Evolutionary conservation across 257 asterid genomes (phyloP), one percentile per base, ranked within the genome.

Genomic region (Ilex asprella): DNA sequence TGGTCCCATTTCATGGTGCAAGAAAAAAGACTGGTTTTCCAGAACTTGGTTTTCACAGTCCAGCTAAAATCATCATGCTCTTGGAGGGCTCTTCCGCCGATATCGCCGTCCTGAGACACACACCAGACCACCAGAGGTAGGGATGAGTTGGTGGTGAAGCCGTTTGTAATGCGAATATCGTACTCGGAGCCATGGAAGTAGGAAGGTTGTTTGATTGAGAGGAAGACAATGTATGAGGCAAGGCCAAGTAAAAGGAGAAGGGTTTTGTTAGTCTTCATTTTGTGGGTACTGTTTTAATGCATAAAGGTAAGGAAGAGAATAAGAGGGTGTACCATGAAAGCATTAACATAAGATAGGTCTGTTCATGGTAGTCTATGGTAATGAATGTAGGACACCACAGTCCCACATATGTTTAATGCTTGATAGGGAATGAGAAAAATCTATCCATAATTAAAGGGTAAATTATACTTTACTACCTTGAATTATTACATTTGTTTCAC

Each of bases 141-240:
- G 35, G 87, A 82, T 5, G 87, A 82, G 77, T 82, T 81, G 75
- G 71, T 76, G 68, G 75, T 60, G 81, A 82, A 82, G 67, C 87
- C 87, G 53, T 82, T 82, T 76, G 78, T 74, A 2, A 82, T 74
- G 6, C 76, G 84, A 50, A 82, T 75, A 53, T 71, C 63, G 29
- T 73, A 78, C 54, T 8, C 35, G 9, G 12, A 63, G 62, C 32
- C 51, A 32, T 12, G 58, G 10, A 59, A 60, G 12, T 51, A 35
- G 30, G 53, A n/a, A 1, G 27, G 55, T 8, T 74, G 75, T 53
- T 56, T 71, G 43, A 67, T 14, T 5, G 65, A 41, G 27, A 59
- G 35, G 65, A 68, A 30, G 3, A 59, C 10, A n/a, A 66, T 55
- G 74, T 41, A 77, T 8, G 31, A 21, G 49, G 68, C 73, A 4